These are phyloP conservation scores for Geotrichum phurueaensis DNA, from an alignment of 1,139 yeast species.

Conservation along the genomic window DNA sequence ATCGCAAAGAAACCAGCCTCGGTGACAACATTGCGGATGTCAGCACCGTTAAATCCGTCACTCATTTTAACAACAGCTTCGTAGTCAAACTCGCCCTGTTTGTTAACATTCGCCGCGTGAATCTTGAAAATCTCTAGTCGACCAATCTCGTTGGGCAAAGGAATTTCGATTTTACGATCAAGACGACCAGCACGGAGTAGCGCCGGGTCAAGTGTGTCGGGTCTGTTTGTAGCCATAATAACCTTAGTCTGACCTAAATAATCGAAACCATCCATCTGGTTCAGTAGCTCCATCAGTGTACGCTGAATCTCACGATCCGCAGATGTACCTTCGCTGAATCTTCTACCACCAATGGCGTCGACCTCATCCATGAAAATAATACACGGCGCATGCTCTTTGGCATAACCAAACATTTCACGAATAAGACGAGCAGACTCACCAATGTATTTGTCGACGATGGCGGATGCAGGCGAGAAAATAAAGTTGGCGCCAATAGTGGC, in stretches of 20 bases:
- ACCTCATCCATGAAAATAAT: slow-evolving; percentile 98
- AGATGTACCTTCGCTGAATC: slow-evolving; percentile 97
- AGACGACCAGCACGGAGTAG: slow-evolving; percentile 95
- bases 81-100: slow-evolving; percentile 93
- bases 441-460: slow-evolving; percentile 95
- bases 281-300: slow-evolving; percentile 93
- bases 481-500: slow-evolving; percentile 98
- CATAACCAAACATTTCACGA: slow-evolving; percentile 98
- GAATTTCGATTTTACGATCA: slow-evolving; percentile 94
- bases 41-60: slow-evolving; percentile 99
- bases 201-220: slow-evolving; percentile 99
- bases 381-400: slow-evolving; percentile 97
- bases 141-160: slow-evolving; percentile 95
- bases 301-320: slow-evolving; percentile 99
- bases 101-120: slow-evolving; percentile 78
- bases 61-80: slow-evolving; percentile 97
- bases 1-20: slow-evolving; percentile 99
- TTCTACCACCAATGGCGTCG: slow-evolving; percentile 98
- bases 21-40: slow-evolving; percentile 94
- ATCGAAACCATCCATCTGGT: slow-evolving; percentile 99
- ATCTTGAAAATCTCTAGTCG: slow-evolving; percentile 91
- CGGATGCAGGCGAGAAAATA: slow-evolving; percentile 96
- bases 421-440: slow-evolving; percentile 97
- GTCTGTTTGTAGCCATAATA: slow-evolving; percentile 98
- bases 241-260: slow-evolving; percentile 95